phyloP scores from a whole-genome alignment of 495 filamentous ascomycete genomes.

The Neurospora sp. region DNA sequence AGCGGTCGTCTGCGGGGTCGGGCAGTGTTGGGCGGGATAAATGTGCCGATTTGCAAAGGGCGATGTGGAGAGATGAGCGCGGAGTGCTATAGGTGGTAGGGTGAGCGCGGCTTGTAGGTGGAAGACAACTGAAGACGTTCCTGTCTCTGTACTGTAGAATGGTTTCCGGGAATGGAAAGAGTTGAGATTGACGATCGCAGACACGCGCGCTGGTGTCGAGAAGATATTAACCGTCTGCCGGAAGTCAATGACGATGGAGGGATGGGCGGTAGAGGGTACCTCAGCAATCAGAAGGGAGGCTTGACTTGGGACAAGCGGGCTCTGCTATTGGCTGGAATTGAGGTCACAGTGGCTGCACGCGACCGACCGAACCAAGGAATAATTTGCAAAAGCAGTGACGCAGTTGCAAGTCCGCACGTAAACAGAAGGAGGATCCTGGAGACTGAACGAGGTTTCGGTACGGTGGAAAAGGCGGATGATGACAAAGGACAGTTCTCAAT shows the following conservation, averaged over 20 bases:
- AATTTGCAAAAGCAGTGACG: neutral
- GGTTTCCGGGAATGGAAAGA: neutral
- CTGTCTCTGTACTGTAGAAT: neutral
- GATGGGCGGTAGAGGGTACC: neutral
- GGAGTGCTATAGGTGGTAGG: neutral
- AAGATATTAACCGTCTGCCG: slow-evolving; percentile 7
- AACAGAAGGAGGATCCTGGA: neutral
- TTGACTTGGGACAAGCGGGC: neutral
- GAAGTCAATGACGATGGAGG: neutral
- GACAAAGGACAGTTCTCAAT: neutral
- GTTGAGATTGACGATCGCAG: neutral
- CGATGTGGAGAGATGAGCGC: neutral
- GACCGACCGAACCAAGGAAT: slow-evolving; percentile 17
- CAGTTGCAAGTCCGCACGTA: neutral
- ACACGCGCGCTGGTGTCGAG: slow-evolving; percentile 7
- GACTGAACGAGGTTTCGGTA: neutral
- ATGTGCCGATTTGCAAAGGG: slow-evolving; percentile 1
- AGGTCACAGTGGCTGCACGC: slow-evolving; percentile 20
- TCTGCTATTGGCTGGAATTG: slow-evolving; percentile 5
- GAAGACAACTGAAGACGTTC: neutral
- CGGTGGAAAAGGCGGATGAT: neutral
- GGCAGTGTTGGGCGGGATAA: neutral
- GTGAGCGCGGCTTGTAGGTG: neutral
- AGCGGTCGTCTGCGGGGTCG: neutral
- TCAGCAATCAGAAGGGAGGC: neutral